Evolutionary conservation across 345 rosid species (phyloP).

Genomic region (Cardamine occulta): DNA sequence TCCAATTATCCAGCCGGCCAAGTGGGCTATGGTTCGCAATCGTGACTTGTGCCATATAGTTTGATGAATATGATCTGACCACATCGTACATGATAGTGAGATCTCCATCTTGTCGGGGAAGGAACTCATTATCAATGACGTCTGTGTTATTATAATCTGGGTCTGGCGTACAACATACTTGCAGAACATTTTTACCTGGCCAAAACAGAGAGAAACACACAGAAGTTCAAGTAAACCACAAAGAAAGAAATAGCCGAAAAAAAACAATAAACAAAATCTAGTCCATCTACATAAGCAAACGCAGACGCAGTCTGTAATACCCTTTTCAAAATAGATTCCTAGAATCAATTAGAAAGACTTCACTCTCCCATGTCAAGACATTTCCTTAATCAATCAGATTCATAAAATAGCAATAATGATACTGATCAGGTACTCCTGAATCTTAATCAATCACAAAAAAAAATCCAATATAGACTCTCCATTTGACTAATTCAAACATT

Average conservation of each 20-base stretch:
- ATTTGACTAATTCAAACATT: conserved; percentile 34
- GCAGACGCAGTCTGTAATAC: background rate
- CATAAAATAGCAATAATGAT: background rate
- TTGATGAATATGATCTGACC: conserved; percentile 57
- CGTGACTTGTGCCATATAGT: conserved; percentile 77
- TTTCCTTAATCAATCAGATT: no score
- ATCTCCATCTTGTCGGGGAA: conserved; percentile 78
- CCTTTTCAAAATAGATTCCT: background rate
- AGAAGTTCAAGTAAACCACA: background rate
- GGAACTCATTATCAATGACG: conserved; percentile 53
- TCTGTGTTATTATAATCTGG: conserved; percentile 49
- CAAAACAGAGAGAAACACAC: conserved; percentile 22
- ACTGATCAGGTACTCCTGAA: background rate
- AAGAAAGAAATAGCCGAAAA: conserved; percentile 12
- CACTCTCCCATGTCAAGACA: no score
- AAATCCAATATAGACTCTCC: background rate
- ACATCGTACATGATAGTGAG: conserved; percentile 93
- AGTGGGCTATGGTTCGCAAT: conserved; percentile 79
- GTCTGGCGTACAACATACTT: conserved; percentile 73
- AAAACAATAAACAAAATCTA: background rate
- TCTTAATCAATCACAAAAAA: conserved; percentile 1
- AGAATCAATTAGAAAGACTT: no score
- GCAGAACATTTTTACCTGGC: conserved; percentile 62
- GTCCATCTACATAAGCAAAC: background rate
- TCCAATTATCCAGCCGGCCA: conserved; percentile 92